Conservation (phyloP, 2,329 filamentous ascomycete species). For the Colletotrichum sp. region DNA sequence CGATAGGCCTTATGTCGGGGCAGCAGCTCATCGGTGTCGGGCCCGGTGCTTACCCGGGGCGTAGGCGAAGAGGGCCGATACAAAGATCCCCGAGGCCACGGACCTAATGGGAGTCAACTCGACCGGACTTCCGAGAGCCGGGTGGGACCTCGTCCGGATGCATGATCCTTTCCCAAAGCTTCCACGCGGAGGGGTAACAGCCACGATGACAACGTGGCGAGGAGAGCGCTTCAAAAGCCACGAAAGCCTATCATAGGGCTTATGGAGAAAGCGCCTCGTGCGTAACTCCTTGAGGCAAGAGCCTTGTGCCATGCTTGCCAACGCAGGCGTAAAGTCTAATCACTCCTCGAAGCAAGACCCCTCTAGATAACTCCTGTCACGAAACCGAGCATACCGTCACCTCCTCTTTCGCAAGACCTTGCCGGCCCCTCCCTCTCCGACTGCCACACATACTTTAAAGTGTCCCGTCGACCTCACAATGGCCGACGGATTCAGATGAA, state of each 20-base stretch:
- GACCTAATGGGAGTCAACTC: neutral
- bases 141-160: neutral
- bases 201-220: neutral
- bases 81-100: neutral
- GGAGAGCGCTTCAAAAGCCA: neutral
- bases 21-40: neutral
- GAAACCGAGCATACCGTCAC: neutral
- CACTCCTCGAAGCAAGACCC: neutral
- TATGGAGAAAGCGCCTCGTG: neutral
- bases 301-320: neutral
- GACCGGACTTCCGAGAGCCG: neutral
- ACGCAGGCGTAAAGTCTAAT: neutral
- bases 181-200: neutral
- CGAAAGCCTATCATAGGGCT: neutral
- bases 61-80: neutral
- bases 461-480: neutral
- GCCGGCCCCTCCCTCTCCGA: neutral
- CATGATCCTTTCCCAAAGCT: neutral
- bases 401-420: neutral
- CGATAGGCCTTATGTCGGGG: neutral
- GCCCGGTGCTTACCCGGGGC: neutral
- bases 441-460: neutral
- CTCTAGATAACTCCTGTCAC: neutral
- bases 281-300: neutral
- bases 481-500: conserved; percentile 1